Base-by-base conservation (phyloP, 768 basidiomycete species). In the Boletus pseudo-olivaceus region DNA sequence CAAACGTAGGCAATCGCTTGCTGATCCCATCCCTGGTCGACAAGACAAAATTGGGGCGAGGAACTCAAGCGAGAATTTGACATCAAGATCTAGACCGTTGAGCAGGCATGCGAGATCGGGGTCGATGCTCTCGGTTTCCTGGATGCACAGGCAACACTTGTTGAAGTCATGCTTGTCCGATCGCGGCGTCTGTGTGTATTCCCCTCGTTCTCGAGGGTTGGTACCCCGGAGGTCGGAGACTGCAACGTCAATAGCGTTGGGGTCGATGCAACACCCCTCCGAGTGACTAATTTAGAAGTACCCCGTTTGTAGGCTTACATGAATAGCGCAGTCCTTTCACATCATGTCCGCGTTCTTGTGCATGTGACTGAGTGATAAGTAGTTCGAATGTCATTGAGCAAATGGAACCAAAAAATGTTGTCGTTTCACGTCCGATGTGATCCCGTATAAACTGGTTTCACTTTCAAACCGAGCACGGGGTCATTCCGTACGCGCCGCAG, bases 31-130 rank as follows among this genome's bases (percentile, higher is more conserved):
- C 55, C 49, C 54, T 62, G 55, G 54, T 47, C 33, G 47, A 61
- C 41, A 41, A 42, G 46, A 54, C 57, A 57, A 53, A 62, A 61
- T 58, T 61, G 55, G 70, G 70, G 64, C 56, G 65, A 58, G 49
- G 49, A 57, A 47, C 55, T 50, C 59, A 62, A 70, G 64, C 64
- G 60, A 60, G 50, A 59, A 60, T 63, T 59, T 67, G 65, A 62
- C 58, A 32, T 60, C 49, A 44, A 59, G 59, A 54, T 69, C 66
- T 70, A 62, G 67, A 55, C 64, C 60, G 15, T 45, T 42, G 29
- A 38, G 35, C 30, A 35, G 45, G 46, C 39, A 56, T 54, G 58
- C 26, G 35, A 56, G 59, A 64, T 62, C 52, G 57, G 57, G 55
- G 44, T 54, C 30, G 34, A 29, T 50, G 40, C 23, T 29, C 27